A percentile compares a stretch with the other conserved stretches of the same genome.
Evolutionary conservation across 345 rosid genomes (phyloP).

Genomic region (Odontarrhena argentea): DNA sequence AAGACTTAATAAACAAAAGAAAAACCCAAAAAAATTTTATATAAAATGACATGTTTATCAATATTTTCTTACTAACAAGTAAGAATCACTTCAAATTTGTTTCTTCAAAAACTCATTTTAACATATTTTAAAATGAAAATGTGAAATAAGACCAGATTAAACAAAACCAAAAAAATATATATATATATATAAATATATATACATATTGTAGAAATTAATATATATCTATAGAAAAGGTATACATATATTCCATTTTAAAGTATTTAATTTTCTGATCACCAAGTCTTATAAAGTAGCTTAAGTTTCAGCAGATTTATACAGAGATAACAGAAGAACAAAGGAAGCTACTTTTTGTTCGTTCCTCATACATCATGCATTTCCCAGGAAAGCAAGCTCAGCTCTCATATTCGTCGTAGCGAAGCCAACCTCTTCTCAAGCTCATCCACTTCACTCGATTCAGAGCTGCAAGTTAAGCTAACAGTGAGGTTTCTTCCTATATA

Average conservation of each 20-base stretch:
- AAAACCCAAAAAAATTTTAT: no score
- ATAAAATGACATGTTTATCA: no score
- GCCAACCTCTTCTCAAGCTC: slow-evolving; percentile 96
- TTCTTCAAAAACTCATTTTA: no score
- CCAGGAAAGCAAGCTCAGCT: neutral
- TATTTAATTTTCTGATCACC: slow-evolving; percentile 18
- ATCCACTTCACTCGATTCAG: slow-evolving; percentile 68
- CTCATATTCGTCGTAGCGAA: slow-evolving; percentile 76
- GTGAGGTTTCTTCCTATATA: neutral
- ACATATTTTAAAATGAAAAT: no score
- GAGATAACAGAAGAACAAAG: slow-evolving; percentile 10
- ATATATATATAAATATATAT: no score
- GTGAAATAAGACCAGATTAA: no score
- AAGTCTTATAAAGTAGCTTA: slow-evolving; percentile 4
- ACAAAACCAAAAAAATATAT: no score
- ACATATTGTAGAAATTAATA: no score
- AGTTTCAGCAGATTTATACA: slow-evolving; percentile 35
- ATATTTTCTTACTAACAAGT: no score
- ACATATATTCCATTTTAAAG: slow-evolving; percentile 17
- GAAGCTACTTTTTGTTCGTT: slow-evolving; percentile 8
- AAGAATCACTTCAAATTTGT: no score
- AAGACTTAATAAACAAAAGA: no score
- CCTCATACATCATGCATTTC: slow-evolving; percentile 18
- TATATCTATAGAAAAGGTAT: neutral
- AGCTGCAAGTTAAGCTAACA: slow-evolving; percentile 43